phyloP scores from a whole-genome alignment of 1,139 yeast species.

The Lipomyces yarrowii region DNA sequence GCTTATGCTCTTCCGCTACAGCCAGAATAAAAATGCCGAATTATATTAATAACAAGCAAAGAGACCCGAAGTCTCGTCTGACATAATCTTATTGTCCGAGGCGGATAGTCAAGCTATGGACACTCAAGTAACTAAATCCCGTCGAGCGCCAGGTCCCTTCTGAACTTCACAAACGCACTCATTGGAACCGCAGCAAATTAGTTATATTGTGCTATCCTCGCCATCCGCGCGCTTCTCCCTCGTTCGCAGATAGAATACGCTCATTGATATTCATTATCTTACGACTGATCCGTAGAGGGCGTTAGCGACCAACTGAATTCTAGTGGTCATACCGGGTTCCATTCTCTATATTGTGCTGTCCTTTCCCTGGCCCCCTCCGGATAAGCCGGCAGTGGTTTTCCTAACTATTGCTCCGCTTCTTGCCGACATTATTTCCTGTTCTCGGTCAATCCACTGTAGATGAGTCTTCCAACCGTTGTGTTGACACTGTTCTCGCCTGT shows the following conservation, averaged over 20 bases:
- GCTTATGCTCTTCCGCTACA: too few species aligned
- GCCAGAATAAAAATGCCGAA: too few species aligned
- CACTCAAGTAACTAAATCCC: too few species aligned
- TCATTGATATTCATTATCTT: neutral
- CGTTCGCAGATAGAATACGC: neutral
- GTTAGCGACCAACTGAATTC: too few species aligned
- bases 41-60: neutral
- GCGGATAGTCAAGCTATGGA: too few species aligned
- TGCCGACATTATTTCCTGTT: neutral
- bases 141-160: neutral
- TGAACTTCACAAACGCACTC: neutral
- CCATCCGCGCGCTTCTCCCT: neutral
- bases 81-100: slow-evolving; percentile 6
- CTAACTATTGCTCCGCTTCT: neutral
- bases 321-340: too few species aligned
- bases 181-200: too few species aligned
- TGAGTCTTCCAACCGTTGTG: neutral
- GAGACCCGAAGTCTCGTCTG: neutral
- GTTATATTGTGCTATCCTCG: neutral
- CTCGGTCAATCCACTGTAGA: neutral
- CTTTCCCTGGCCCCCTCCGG: neutral
- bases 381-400: neutral
- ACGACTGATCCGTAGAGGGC: neutral
- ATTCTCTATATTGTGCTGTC: neutral
- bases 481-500: neutral